Base-by-base conservation (phyloP, 1,284 basidiomycete species). In the Marasmius fiardii region DNA sequence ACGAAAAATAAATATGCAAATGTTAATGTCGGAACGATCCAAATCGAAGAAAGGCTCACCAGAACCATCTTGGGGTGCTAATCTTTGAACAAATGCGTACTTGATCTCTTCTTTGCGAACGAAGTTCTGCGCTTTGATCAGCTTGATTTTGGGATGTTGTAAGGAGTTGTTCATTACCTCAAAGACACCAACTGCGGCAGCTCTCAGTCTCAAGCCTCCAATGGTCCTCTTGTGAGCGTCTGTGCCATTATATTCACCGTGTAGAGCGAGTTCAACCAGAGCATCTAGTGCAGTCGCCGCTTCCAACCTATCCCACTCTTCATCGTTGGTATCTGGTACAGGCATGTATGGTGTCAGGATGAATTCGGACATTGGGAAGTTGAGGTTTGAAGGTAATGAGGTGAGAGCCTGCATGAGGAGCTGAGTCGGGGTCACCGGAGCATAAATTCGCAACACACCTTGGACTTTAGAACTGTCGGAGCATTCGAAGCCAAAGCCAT, bases 401-500 rank as follows among this genome's bases (percentile, higher is more conserved):
- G 78, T 81, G 20, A 92, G 74, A 28, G 85, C 82, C 86, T 91
- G 64, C 23, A 54, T 43, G 43, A 61, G 51, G 49, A 16, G 23
- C 48, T 20, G 39, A 47, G 43, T 34, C 48, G 18, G 48, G 49
- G 33, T 50, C 33, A 24, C 39, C 20, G 31, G 43, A 37, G 43
- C n/a, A 50, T 16, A 31, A 18, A 14, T 14, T 3, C 21, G 16
- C 20, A 16, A 53, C 66, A 45, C 66, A 89, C 90, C 76, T 93
- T 91, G 0, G 87, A 88, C 74, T 99, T 98, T 57, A 99, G 74
- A 4, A 78, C 65, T 12, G 89, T 86, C 0, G 97, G 96, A 0
- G 93, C 92, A 67, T 98, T 97, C 28, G 93, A 96, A 3, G 94
- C 90, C 21, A 99, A 79, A 0, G 89, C 88, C 10, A 97, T 76